Evolutionary conservation across 257 asterid species (phyloP), one percentile per base, ranked within the genome.

Genomic region (Solanum chiquidenum): DNA sequence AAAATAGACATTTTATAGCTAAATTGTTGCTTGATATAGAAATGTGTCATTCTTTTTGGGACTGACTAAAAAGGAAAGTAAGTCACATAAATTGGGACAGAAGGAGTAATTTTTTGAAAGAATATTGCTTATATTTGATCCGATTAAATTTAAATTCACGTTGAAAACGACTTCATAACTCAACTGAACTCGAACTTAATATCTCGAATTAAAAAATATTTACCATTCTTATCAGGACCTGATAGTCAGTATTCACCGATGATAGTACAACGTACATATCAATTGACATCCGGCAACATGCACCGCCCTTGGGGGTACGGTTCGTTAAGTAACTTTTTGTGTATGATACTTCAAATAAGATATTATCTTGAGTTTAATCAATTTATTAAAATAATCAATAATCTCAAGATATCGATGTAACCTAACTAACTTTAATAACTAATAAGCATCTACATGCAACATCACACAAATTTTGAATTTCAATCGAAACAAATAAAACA

Each of bases 121-220:
- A 58, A 20, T 58, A 58, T 58, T 58, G 25, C 7, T 58, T 58
- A 4, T 5, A 62, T 7, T 62, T 0, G 20, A 0, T 2, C 1
- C 1, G 5, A 68, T 7, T 29, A 68, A 27, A 68, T 27, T 3
- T 7, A 25, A 11, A 66, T 25, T 11, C 0, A 64, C 0, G 0
- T 5, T 0, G 0, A 25, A 12, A 66, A 2, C 0, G 2, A 68
- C 5, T 66, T 27, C 5, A 1, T 27, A 29, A 21, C 2, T 68
- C 0, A 29, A 13, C 0, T 25, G 0, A 6, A 12, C 10, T 27
- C 1, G 1, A 13, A 68, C 0, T 33, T 8, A 6, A 29, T 6
- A 12, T 6, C 74, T 27, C 35, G 0, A 10, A 62, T 62, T 0
- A 62, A 64, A 1, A 11, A 64, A 2, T 64, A 64, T 11, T 64